Conservation (phyloP, 768 basidiomycete genomes). For the Trametes maxima region DNA sequence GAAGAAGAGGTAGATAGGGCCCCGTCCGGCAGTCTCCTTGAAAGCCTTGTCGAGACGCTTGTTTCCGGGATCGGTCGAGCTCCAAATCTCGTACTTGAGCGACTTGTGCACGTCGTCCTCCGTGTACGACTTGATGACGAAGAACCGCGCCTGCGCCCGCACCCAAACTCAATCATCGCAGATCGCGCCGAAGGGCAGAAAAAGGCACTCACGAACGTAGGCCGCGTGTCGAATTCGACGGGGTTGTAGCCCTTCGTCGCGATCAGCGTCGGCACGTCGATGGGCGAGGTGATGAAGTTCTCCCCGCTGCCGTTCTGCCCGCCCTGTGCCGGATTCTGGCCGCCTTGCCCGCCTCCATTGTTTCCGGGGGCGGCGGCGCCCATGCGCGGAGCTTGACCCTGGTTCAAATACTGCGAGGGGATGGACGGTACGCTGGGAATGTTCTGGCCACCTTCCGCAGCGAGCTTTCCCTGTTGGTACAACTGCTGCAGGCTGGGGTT, state of each 20-base stretch:
- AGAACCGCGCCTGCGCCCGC: conserved; percentile 73
- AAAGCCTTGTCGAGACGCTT: conserved; percentile 97
- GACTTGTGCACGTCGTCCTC: conserved; percentile 99
- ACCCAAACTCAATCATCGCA: conserved; percentile 9
- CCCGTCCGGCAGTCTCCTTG: conserved; percentile 88
- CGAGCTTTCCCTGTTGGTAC: conserved; percentile 45
- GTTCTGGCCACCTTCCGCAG: conserved; percentile 33
- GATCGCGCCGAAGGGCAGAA: conserved; percentile 2
- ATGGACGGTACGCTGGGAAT: conserved; percentile 74
- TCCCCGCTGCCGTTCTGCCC: conserved; percentile 26
- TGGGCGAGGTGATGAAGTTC: conserved; percentile 59
- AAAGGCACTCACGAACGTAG: conserved; percentile 62
- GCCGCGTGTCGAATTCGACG: conserved; percentile 76
- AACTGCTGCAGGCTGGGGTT: conserved; percentile 71
- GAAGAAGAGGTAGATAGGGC: conserved; percentile 98
- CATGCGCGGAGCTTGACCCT: conserved; percentile 38
- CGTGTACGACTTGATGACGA: conserved; percentile 99
- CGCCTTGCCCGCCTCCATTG: conserved; percentile 14
- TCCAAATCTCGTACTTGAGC: conserved; percentile 97
- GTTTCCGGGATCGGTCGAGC: conserved; percentile 95
- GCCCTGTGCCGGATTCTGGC: conserved; percentile 36
- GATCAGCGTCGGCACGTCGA: conserved; percentile 86
- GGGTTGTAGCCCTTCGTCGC: conserved; percentile 93
- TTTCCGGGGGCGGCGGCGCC: conserved; percentile 17
- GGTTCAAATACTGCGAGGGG: conserved; percentile 72